Conservation (phyloP, 371 early-diverging fungal species). For the Lichtheimia ramosa region DNA sequence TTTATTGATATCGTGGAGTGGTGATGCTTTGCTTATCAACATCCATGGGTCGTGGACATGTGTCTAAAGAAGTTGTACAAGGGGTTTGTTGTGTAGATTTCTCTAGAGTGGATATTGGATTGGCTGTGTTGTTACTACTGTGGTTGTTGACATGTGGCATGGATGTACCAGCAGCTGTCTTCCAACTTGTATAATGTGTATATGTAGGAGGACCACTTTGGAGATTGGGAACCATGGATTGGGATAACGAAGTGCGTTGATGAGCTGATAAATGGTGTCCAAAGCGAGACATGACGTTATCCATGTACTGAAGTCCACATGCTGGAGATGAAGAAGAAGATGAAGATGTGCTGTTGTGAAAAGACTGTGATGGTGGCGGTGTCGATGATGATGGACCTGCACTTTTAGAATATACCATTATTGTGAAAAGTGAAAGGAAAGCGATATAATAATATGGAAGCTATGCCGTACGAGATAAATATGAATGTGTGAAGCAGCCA, state of each 20-base stretch:
- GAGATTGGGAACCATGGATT: slow-evolving; percentile 13
- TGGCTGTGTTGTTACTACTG: neutral
- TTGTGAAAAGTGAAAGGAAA: neutral
- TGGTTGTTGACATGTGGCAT: neutral
- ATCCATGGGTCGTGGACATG: neutral
- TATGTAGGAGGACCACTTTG: slow-evolving; percentile 8
- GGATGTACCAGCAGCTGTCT: slow-evolving; percentile 3
- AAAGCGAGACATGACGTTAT: slow-evolving; percentile 13
- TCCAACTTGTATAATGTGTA: neutral
- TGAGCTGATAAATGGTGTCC: slow-evolving; percentile 14
- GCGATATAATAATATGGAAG: neutral
- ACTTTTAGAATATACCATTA: neutral
- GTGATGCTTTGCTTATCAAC: neutral
- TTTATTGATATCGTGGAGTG: too few species aligned
- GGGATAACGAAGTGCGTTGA: slow-evolving; percentile 10
- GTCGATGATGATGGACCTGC: neutral
- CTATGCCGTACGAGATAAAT: neutral
- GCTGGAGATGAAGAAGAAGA: neutral
- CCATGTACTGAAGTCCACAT: slow-evolving; percentile 10
- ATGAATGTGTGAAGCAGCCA: neutral
- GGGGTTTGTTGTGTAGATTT: neutral
- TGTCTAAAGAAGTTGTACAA: neutral
- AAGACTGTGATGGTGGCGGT: neutral
- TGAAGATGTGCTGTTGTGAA: neutral
- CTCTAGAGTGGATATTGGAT: neutral